These are phyloP conservation scores for Pseudocercospora crystallina DNA, from an alignment of 2,329 filamentous ascomycete species.

Conservation along the genomic window DNA sequence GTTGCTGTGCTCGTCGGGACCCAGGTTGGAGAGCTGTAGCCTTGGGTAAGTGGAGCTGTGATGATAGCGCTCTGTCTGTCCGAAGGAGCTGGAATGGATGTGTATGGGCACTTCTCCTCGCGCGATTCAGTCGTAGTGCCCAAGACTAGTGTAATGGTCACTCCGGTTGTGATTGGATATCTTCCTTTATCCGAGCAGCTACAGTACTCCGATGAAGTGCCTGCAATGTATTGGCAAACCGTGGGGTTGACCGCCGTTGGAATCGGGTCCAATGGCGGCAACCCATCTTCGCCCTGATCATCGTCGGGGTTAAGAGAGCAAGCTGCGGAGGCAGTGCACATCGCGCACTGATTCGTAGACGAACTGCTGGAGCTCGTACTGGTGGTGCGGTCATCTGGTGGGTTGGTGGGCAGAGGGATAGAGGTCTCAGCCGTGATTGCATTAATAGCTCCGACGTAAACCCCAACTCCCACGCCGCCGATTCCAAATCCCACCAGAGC, in stretches of 20 bases:
- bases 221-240: too few relatives aligned
- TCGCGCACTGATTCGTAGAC: constrained; percentile 1
- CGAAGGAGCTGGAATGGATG: not conserved
- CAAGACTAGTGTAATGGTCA: not conserved
- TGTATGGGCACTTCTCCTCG: not conserved
- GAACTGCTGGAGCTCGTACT: not conserved
- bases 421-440: not conserved
- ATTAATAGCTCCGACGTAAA: not conserved
- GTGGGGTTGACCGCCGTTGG: too few relatives aligned
- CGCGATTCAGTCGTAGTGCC: too few relatives aligned
- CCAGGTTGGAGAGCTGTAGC: constrained; percentile 1
- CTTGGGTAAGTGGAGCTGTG: not conserved
- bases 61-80: too few relatives aligned
- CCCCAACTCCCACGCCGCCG: not conserved
- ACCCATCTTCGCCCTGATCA: constrained; percentile 7
- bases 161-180: not conserved
- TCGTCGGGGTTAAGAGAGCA: constrained; percentile 5
- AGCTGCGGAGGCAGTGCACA: constrained; percentile 3
- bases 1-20: not conserved
- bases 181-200: too few relatives aligned
- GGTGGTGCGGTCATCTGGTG: not conserved
- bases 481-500: not conserved
- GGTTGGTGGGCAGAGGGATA: not conserved
- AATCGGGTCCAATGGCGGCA: not conserved
- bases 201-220: too few relatives aligned